A percentile compares a stretch with the other conserved stretches of the same genome.
These are phyloP conservation scores for Syzygium grande DNA, from an alignment of 345 rosid species.

Conservation along the genomic window DNA sequence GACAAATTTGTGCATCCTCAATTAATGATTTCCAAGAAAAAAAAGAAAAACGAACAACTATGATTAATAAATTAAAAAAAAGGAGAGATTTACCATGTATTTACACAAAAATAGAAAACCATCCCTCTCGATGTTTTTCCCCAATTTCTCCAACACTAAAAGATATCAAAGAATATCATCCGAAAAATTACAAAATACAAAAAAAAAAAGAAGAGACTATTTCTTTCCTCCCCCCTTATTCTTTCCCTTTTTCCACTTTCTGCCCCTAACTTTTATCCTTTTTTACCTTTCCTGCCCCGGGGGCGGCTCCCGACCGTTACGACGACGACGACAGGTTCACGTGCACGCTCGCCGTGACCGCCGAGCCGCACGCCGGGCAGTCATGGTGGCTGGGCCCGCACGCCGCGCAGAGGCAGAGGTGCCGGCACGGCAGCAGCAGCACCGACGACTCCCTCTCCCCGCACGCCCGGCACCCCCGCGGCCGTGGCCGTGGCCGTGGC, in stretches of 20 bases:
- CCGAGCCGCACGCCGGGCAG: not conserved
- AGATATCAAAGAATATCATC: not conserved
- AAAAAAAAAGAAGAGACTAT: not conserved
- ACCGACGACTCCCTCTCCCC: slow-evolving; percentile 63
- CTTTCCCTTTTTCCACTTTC: not conserved
- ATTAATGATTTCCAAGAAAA: too few relatives aligned
- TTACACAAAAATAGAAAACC: not conserved
- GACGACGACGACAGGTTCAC: slow-evolving; percentile 42
- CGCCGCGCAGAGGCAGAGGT: slow-evolving; percentile 54
- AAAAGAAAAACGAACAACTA: not conserved
- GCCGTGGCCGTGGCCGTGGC: not conserved
- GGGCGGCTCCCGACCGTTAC: not conserved
- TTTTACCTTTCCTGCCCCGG: not conserved
- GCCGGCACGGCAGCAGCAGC: slow-evolving; percentile 79
- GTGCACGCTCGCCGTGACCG: slow-evolving; percentile 56
- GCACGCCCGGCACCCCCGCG: slow-evolving; percentile 41
- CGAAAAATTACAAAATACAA: not conserved
- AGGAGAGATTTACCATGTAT: not conserved
- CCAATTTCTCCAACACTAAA: not conserved
- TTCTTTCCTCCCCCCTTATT: not conserved
- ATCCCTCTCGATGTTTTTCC: not conserved
- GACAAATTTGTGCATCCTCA: not conserved
- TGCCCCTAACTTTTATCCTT: not conserved
- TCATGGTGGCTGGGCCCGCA: not conserved
- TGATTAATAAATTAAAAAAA: not conserved